Evolutionary conservation across 2,329 filamentous ascomycete genomes (phyloP), one percentile per base, ranked within the genome.

Genomic region (Penicillium thymicola): DNA sequence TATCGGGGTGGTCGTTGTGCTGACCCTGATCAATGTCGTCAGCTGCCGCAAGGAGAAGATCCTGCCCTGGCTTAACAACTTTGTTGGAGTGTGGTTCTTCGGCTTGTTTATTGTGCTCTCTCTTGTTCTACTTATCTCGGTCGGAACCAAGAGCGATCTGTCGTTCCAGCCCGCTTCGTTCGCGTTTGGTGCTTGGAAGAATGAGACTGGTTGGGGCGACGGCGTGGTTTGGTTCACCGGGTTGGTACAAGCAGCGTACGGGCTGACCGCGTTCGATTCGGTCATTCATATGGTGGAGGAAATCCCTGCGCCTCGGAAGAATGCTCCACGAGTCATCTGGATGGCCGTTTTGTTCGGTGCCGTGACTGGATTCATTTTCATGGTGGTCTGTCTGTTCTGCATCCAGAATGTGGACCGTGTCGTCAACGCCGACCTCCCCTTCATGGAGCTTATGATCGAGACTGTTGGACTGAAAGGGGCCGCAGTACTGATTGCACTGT

Each of bases 231-330:
- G 81, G 81, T 84, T 85, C 60, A 78, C 79, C 0, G 82, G 82
- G 4, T 76, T 85, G 1, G 75, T 85, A 0, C 82, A 85, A 60
- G 78, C 80, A 1, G 82, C 82, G 0, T 85, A 84, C 53, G 82
- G 80, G 2, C 68, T 83, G 16, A 83, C 81, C 0, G 82, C 82
- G 1, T 84, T 85, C 59, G 82, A 85, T 62, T 80, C 82, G 0
- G 82, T 82, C 34, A 82, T 84, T 37, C 82, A 85, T 65, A 78
- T 85, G 74, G 79, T 82, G 2, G 82, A 85, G 60, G 82, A 84
- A 62, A 81, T 84, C 1, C 81, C 82, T 1, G 70, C 74, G 4
- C 81, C 82, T 1, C 70, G 80, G 30, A 77, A 70, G 36, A 82
- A 82, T 54, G 79, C 78, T 0, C 82, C 82, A 0, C 73, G 72